Evolutionary conservation across 169 alveolate species (phyloP), one percentile per base, ranked within the genome.

Genomic region (Plasmodium coatneyi): DNA sequence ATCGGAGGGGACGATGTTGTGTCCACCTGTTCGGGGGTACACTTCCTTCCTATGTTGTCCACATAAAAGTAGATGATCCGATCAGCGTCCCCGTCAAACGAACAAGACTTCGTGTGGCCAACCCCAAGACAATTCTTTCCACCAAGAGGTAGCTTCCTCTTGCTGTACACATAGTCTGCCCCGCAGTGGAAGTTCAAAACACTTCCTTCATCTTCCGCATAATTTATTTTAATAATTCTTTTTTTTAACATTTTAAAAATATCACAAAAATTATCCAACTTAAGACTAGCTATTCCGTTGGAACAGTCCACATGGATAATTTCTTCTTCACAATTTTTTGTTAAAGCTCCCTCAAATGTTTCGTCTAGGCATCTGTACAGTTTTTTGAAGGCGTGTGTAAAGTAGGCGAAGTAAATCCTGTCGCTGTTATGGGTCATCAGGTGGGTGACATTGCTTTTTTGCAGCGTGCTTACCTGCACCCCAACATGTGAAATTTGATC

Each of bases 81-180:
- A 36, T 96, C 97, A 16, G 95, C 96, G 25, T 96, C 97, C 3
- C 97, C 97, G 79, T 96, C 97, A 39, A 96, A 96, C 10, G 96
- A 56, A 52, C 96, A 95, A 71, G 70, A 95, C 72, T 96, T 84
- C 43, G 79, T 25, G n/a, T 80, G 71, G 2, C n/a, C 34, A 5
- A 39, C 36, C 19, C 34, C 22, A 0, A 66, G 4, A 28, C 83
- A 78, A 10, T 60, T 60, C 36, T 10, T 19, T 16, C 46, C 9
- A 90, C 52, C 72, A 14, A 3, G 34, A 43, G 95, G 95, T 39
- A 70, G n/a, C 56, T 78, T 34, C 30, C 54, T 34, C 28, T 83
- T 90, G 43, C 89, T 91, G 80, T 93, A 80, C 0, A 96, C 97
- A 82, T 96, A 96, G 14, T 95, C 86, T 28, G 97, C 93, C 7